Evolutionary conservation across 805 yeast genomes (phyloP).

Genomic region (Candida methanosorbosa): DNA sequence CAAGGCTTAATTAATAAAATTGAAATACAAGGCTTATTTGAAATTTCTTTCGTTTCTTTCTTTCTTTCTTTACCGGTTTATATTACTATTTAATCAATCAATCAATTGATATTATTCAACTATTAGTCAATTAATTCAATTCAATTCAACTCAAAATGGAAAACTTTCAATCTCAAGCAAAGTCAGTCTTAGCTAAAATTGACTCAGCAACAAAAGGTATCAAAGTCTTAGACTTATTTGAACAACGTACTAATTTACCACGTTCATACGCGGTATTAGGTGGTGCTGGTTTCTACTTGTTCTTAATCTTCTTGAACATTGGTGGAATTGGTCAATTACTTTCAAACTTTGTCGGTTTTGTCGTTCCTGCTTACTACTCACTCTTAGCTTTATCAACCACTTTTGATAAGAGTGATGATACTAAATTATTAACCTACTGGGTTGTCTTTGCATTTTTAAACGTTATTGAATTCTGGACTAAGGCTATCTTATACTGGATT

Average conservation of each 20-base stretch:
- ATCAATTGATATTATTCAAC: neutral
- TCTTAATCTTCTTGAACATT: conserved; percentile 76
- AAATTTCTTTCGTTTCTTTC: no score
- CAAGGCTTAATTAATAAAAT: no score
- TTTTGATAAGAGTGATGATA: conserved; percentile 74
- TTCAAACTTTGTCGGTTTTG: conserved; percentile 88
- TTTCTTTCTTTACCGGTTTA: no score
- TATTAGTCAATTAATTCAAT: neutral
- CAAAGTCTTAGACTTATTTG: conserved; percentile 29
- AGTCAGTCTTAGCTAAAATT: conserved; percentile 14
- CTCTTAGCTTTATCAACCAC: conserved; percentile 73
- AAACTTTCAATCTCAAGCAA: conserved; percentile 16
- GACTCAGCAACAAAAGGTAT: conserved; percentile 18
- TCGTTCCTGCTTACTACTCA: conserved; percentile 84
- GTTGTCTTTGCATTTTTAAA: conserved; percentile 92
- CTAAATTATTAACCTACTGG: conserved; percentile 91
- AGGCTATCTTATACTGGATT: conserved; percentile 86
- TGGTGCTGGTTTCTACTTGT: conserved; percentile 54
- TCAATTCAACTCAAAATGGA: neutral
- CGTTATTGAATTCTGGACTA: conserved; percentile 93
- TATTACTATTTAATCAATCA: neutral
- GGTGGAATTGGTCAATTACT: conserved; percentile 95
- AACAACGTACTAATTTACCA: conserved; percentile 47
- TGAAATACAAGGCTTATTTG: no score
- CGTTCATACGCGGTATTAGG: conserved; percentile 79